Evolutionary conservation across 1,139 yeast species (phyloP).

Genomic region (Yamadazyma siamensis): DNA sequence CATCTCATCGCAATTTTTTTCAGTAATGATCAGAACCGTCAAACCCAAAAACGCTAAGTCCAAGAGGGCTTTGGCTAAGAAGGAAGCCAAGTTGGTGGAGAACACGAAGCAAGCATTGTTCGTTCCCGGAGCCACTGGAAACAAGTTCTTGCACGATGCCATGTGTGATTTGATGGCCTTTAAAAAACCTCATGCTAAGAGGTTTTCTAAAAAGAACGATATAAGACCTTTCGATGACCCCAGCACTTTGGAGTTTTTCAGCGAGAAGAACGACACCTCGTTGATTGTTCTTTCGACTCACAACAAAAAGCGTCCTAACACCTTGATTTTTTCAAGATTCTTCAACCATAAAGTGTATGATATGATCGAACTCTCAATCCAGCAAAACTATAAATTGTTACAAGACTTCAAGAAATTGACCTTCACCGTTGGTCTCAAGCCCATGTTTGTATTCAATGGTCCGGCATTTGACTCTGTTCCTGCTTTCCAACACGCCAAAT

Average conservation of each 20-base stretch:
- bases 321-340: slow-evolving; percentile 81
- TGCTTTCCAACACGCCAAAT: slow-evolving; percentile 78
- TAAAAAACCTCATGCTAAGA: slow-evolving; percentile 87
- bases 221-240: slow-evolving; percentile 93
- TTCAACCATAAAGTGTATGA: slow-evolving; percentile 89
- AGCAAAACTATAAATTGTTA: slow-evolving; percentile 65
- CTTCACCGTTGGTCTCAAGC: slow-evolving; percentile 86
- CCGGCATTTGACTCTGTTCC: slow-evolving; percentile 90
- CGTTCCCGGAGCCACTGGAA: slow-evolving; percentile 84
- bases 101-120: slow-evolving; percentile 88
- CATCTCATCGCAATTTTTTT: slow-evolving; percentile 5
- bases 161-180: slow-evolving; percentile 87
- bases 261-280: slow-evolving; percentile 92
- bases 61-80: slow-evolving; percentile 88
- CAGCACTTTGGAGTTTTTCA: slow-evolving; percentile 79
- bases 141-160: slow-evolving; percentile 78
- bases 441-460: slow-evolving; percentile 92
- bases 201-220: slow-evolving; percentile 85
- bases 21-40: slow-evolving; percentile 11
- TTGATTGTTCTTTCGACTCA: slow-evolving; percentile 76
- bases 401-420: slow-evolving; percentile 79
- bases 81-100: slow-evolving; percentile 85
- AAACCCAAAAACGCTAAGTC: slow-evolving; percentile 93
- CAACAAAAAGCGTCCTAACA: slow-evolving; percentile 92
- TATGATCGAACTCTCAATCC: slow-evolving; percentile 85